phyloP scores from a whole-genome alignment of 2,329 filamentous ascomycete genomes.

The Botrytis deweyae region DNA sequence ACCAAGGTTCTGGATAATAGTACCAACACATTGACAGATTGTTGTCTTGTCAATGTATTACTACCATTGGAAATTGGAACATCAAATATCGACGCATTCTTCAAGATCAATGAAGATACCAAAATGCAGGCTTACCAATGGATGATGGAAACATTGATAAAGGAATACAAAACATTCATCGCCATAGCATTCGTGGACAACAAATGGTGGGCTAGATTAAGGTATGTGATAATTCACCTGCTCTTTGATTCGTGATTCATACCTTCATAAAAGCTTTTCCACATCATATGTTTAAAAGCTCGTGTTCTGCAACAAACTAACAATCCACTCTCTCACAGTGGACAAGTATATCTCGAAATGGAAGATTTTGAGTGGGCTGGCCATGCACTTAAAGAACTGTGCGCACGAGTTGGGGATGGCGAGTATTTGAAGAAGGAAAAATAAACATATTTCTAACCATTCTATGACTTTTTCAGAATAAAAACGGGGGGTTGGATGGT shows the following conservation, averaged over 20 bases:
- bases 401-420: slow-evolving; percentile 49
- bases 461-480: not conserved
- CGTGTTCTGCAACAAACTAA: slow-evolving; percentile 11
- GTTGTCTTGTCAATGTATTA: slow-evolving; percentile 70
- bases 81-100: slow-evolving; percentile 33
- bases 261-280: not conserved
- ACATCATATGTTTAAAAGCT: not conserved
- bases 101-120: slow-evolving; percentile 37
- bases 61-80: slow-evolving; percentile 56
- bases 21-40: slow-evolving; percentile 60
- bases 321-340: slow-evolving; percentile 48
- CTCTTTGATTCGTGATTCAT: not conserved
- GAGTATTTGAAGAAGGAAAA: slow-evolving; percentile 27
- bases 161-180: slow-evolving; percentile 70
- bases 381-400: slow-evolving; percentile 45
- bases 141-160: slow-evolving; percentile 53
- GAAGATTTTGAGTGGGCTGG: slow-evolving; percentile 74
- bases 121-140: slow-evolving; percentile 53
- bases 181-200: slow-evolving; percentile 60
- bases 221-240: not conserved
- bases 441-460: not conserved
- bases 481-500: not conserved
- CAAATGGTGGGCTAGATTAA: slow-evolving; percentile 66
- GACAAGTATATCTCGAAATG: slow-evolving; percentile 79
- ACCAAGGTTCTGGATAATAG: slow-evolving; percentile 72